Evolutionary conservation across 169 alveolate species (phyloP).

Genomic region (Plasmodium berghei): DNA sequence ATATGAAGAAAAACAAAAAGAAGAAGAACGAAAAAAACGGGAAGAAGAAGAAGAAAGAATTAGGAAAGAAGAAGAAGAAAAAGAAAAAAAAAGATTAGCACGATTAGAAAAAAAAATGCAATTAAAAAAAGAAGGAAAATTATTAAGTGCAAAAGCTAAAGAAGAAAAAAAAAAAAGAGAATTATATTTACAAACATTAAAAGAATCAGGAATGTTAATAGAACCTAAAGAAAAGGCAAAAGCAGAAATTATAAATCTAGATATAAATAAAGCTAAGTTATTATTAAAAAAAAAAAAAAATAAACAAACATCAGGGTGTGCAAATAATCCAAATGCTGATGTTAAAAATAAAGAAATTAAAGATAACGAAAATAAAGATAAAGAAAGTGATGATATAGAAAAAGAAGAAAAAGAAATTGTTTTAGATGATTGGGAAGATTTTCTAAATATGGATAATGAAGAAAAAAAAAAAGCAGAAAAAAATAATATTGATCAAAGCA

Average conservation of each 20-base stretch:
- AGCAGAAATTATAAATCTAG: slow-evolving; percentile 53
- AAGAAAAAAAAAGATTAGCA: slow-evolving; percentile 85
- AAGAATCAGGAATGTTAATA: slow-evolving; percentile 77
- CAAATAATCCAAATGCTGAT: neutral
- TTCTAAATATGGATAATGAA: slow-evolving; percentile 47
- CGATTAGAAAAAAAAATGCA: slow-evolving; percentile 88
- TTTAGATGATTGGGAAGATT: slow-evolving; percentile 46
- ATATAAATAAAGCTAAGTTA: slow-evolving; percentile 40
- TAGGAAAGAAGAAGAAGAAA: slow-evolving; percentile 86
- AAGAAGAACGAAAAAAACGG: slow-evolving; percentile 83
- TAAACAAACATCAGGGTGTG: neutral
- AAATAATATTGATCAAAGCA: slow-evolving; percentile 54
- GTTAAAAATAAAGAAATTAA: slow-evolving; percentile 9
- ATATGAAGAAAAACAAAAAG: slow-evolving; percentile 69
- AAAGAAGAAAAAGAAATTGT: slow-evolving; percentile 58
- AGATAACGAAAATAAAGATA: slow-evolving; percentile 17
- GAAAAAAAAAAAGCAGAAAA: slow-evolving; percentile 38
- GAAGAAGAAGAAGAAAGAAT: slow-evolving; percentile 87
- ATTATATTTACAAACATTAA: slow-evolving; percentile 83
- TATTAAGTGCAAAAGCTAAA: slow-evolving; percentile 86
- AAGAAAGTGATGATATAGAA: slow-evolving; percentile 16
- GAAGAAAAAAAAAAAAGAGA: slow-evolving; percentile 85
- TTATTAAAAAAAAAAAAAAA: slow-evolving; percentile 62
- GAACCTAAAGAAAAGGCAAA: slow-evolving; percentile 74
- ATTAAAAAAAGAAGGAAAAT: slow-evolving; percentile 88